Conservation (phyloP, 2,329 filamentous ascomycete genomes). For the Drechslerella dactyloides region DNA sequence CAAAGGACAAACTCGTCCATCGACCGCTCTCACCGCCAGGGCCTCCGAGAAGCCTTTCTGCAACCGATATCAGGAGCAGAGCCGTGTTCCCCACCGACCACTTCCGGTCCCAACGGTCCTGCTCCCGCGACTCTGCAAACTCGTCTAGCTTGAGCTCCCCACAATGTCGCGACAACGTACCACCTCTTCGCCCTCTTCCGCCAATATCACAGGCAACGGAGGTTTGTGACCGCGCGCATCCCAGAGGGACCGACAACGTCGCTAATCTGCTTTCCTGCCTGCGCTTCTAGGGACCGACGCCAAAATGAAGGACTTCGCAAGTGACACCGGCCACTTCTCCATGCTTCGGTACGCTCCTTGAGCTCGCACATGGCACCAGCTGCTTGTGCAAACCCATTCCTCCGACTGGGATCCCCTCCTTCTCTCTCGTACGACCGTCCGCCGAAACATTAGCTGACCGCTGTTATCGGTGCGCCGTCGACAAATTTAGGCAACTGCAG, state of each 20-base stretch:
- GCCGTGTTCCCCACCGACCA: slow-evolving; percentile 7
- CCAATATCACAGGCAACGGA: slow-evolving; percentile 28
- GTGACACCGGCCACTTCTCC: slow-evolving; percentile 56
- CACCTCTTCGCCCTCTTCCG: slow-evolving; percentile 21
- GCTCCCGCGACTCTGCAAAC: slow-evolving; percentile 1
- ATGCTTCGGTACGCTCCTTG: slow-evolving; percentile 59
- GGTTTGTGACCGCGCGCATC: slow-evolving; percentile 18
- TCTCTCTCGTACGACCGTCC: slow-evolving; percentile 18
- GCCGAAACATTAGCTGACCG: slow-evolving; percentile 16
- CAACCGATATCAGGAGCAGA: background rate
- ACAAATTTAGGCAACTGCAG: slow-evolving; percentile 63
- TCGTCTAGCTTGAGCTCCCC: slow-evolving; percentile 10
- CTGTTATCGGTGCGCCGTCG: slow-evolving; percentile 54
- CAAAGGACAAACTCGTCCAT: background rate
- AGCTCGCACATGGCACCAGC: slow-evolving; percentile 2
- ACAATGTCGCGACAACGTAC: slow-evolving; percentile 48
- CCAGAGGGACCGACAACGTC: background rate
- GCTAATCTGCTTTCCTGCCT: slow-evolving; percentile 10
- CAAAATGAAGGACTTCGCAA: slow-evolving; percentile 51
- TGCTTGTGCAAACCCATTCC: slow-evolving; percentile 5
- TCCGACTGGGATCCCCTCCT: slow-evolving; percentile 18
- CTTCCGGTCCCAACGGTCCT: slow-evolving; percentile 13
- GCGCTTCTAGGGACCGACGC: slow-evolving; percentile 43
- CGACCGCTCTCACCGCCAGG: background rate
- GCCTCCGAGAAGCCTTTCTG: background rate